Conservation (phyloP, 331 rosid species). For the Rhamnella rubrinervis region DNA sequence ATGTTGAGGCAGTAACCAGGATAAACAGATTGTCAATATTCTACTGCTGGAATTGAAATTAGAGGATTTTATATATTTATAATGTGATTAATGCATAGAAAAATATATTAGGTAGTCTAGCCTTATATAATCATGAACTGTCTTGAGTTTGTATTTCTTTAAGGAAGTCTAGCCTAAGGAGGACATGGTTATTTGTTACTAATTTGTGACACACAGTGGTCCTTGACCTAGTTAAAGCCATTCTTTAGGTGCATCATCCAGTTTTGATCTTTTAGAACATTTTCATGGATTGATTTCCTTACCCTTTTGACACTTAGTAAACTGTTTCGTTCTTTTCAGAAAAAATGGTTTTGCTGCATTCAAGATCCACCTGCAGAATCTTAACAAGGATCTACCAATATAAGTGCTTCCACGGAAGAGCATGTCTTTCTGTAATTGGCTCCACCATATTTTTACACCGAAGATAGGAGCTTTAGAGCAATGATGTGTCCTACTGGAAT, state of each 20-base stretch:
- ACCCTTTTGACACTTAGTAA: conserved; percentile 1
- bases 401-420: conserved; percentile 49
- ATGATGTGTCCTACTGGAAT: conserved; percentile 46
- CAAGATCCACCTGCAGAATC: conserved; percentile 74
- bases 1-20: not conserved
- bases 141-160: not conserved
- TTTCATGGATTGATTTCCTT: conserved; percentile 7
- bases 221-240: not conserved
- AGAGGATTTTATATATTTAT: not conserved
- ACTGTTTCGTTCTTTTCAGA: conserved; percentile 56
- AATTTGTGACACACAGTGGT: not conserved
- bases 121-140: too few species aligned
- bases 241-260: not conserved
- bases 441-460: conserved; percentile 55
- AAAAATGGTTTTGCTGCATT: conserved; percentile 99
- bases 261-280: not conserved
- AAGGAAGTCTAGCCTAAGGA: not conserved
- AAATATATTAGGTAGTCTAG: not conserved
- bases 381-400: conserved; percentile 36
- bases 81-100: not conserved
- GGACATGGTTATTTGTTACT: not conserved
- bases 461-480: conserved; percentile 61
- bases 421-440: conserved; percentile 53
- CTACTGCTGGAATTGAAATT: not conserved
- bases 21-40: not conserved